Base-by-base conservation (phyloP, 345 rosid species). In the Syzygium grande region DNA sequence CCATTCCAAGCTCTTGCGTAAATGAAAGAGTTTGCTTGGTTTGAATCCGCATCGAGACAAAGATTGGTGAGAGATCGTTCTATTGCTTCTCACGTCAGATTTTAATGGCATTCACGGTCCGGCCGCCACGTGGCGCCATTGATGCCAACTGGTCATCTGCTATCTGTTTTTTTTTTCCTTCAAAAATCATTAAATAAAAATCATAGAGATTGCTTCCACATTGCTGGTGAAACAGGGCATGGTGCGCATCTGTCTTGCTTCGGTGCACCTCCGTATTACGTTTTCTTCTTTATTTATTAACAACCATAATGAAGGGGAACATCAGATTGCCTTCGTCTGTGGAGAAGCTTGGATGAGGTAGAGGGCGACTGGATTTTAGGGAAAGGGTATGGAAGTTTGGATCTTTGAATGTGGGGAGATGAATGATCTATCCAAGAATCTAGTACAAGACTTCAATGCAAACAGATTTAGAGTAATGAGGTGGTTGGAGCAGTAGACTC, bases 1-100 rank as follows among this genome's bases (percentile, higher is more conserved):
- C 41, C 41, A 38, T 38, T 38, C 41, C 41, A 41, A 41, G 43
- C 41, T 58, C 13, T 15, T 13, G 17, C 1, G 34, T 10, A 4
- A 55, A 17, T 3, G 27, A 22, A 55, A 55, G 27, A 22, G 59
- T 22, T 80, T 54, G 88, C 86, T 51, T 51, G 56, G 29, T 52
- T 84, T 63, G 88, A 84, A 38, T 49, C 80, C 56, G 41, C 87
- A 65, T 25, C 29, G 7, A 23, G 59, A 85, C 88, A 88, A 84
- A 84, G 49, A 86, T 84, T 29, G 58, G 87, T 53, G 87, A 34
- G 65, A 25, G 73, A 34, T 78, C 88, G 21, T 68, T 84, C 79
- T 68, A 87, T 63, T 84, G 84, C 29, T 46, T n/a, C 84, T 86
- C 84, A 84, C 88, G 86, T 86, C 86, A 59, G 51, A 53, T 88